Percentiles rank a stretch among this genome's conserved stretches.
Evolutionary conservation across 2,329 filamentous ascomycete species (phyloP).

Genomic region (Pseudocercospora macadamiae): DNA sequence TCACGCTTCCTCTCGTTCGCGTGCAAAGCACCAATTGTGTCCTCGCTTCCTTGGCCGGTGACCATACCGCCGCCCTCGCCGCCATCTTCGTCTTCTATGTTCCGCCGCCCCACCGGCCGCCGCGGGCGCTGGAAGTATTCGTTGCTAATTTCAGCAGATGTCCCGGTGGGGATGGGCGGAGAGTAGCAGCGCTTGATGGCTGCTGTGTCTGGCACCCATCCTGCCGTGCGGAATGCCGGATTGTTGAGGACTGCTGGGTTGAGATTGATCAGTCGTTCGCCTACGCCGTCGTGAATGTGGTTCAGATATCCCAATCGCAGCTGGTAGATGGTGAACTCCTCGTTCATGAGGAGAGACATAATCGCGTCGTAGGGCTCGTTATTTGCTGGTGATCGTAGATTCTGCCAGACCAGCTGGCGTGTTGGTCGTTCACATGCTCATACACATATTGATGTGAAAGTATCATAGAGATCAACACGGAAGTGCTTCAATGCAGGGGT

Average conservation of each 20-base stretch:
- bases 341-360: conserved; percentile 44
- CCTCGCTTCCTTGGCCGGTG: conserved; percentile 64
- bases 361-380: conserved; percentile 11
- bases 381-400: neutral
- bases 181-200: conserved; percentile 84
- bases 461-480: neutral
- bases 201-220: conserved; percentile 74
- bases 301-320: conserved; percentile 78
- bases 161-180: conserved; percentile 78
- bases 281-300: conserved; percentile 79
- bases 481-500: neutral
- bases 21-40: conserved; percentile 67
- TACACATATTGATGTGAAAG: neutral
- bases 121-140: conserved; percentile 76
- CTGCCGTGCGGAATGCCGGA: conserved; percentile 78
- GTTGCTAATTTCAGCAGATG: conserved; percentile 46
- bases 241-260: conserved; percentile 80
- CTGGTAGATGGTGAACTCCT: conserved; percentile 74
- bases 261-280: conserved; percentile 79
- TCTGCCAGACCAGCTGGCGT: conserved; percentile 29
- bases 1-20: conserved; percentile 55
- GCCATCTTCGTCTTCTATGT: conserved; percentile 60
- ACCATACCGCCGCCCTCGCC: conserved; percentile 73
- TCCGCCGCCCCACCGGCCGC: conserved; percentile 18
- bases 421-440: conserved; percentile 7